Percentiles rank a stretch among this genome's conserved stretches.
phyloP scores from a whole-genome alignment of 148 eudicot genomes.

The Rhododendron simsii region DNA sequence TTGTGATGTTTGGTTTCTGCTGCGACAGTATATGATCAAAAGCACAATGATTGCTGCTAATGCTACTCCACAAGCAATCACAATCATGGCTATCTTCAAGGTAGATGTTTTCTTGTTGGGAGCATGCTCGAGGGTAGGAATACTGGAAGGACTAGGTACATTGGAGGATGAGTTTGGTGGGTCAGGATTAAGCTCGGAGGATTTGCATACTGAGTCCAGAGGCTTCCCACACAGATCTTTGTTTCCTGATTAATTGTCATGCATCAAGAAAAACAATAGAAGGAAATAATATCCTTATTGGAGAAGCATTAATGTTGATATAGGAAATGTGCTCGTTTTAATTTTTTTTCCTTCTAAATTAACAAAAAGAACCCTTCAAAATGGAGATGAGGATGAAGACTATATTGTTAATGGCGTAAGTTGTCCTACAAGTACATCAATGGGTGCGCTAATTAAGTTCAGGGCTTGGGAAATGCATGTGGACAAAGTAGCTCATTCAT shows the following conservation, averaged over 20 bases:
- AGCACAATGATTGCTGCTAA: slow-evolving; percentile 23
- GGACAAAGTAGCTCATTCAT: background rate
- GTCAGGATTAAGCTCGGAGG: background rate
- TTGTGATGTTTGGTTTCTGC: slow-evolving; percentile 8
- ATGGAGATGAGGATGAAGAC: background rate
- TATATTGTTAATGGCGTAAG: background rate
- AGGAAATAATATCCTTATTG: background rate
- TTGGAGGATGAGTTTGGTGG: slow-evolving; percentile 1
- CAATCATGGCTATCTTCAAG: slow-evolving; percentile 18
- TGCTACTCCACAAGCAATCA: slow-evolving; percentile 20
- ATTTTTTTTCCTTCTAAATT: background rate
- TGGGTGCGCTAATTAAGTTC: background rate
- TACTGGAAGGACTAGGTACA: background rate
- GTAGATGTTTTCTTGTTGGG: slow-evolving; percentile 13
- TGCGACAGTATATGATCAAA: slow-evolving; percentile 21
- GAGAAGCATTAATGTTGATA: background rate
- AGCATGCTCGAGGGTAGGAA: background rate
- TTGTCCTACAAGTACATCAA: background rate
- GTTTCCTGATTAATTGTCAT: slow-evolving; percentile 44
- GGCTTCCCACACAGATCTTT: slow-evolving; percentile 74
- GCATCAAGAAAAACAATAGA: background rate
- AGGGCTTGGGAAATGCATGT: background rate
- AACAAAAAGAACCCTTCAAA: background rate
- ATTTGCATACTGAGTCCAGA: slow-evolving; percentile 30
- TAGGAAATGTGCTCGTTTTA: background rate